Percentiles rank a stretch among this genome's conserved stretches.
These are phyloP conservation scores for Spathaspora sp. DNA, from an alignment of 1,139 yeast genomes.

Conservation along the genomic window DNA sequence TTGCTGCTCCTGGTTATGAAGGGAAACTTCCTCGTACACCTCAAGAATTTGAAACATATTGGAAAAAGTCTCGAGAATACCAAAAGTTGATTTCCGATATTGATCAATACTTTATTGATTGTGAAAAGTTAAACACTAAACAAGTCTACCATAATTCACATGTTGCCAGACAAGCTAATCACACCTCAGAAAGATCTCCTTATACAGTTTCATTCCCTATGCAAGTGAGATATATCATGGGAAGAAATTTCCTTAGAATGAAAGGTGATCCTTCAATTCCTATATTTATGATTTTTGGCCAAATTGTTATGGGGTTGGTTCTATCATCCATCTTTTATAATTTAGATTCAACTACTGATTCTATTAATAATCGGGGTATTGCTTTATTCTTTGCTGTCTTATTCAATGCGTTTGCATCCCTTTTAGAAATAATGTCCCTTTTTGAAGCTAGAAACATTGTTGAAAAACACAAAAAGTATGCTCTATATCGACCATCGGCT, in stretches of 20 bases:
- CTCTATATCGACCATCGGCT: constrained; percentile 65
- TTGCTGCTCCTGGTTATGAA: constrained; percentile 46
- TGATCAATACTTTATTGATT: constrained; percentile 16
- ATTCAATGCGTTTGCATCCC: constrained; percentile 55
- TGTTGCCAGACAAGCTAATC: constrained; percentile 56
- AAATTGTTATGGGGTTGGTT: constrained; percentile 68
- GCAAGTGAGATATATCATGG: constrained; percentile 62
- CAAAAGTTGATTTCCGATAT: constrained; percentile 16
- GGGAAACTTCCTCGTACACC: constrained; percentile 25
- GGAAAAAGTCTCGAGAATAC: constrained; percentile 24
- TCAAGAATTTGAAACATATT: constrained; percentile 23
- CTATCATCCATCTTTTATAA: constrained; percentile 68
- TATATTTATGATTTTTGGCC: constrained; percentile 57
- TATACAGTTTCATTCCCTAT: constrained; percentile 63
- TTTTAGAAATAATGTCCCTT: constrained; percentile 57
- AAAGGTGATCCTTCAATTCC: constrained; percentile 69
- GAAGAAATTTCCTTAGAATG: constrained; percentile 63
- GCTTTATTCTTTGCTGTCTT: constrained; percentile 56
- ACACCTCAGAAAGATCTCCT: constrained; percentile 53
- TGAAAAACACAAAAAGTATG: constrained; percentile 61
- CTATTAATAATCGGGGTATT: constrained; percentile 59
- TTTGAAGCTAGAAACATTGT: constrained; percentile 60
- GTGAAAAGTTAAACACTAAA: constrained; percentile 18
- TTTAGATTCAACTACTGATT: constrained; percentile 44
- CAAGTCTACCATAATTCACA: constrained; percentile 50